Base-by-base conservation (phyloP, 257 asterid genomes). In the Solanum habrochaites region DNA sequence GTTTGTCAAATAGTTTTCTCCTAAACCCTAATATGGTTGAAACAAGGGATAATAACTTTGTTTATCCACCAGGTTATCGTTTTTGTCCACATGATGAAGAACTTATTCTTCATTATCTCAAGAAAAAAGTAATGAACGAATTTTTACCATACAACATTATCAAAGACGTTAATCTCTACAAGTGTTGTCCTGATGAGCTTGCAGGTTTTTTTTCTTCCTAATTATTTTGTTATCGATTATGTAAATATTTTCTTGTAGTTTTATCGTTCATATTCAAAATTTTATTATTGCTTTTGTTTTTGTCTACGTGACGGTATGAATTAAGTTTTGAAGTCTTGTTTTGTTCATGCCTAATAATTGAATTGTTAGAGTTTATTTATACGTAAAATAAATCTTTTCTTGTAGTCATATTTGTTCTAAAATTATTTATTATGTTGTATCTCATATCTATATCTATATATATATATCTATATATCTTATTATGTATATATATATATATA, bases 41-140 rank as follows among this genome's bases (percentile, higher is more conserved):
- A 49, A 49, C 21, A 49, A 49, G 58, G 58, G 21, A 45, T 45
- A 4, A 49, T 49, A 15, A 45, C 39, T 67, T 69, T 31, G 66
- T 42, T 67, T 85, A 25, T 4, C 85, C 88, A 52, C 85, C 85
- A 21, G 88, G 88, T 5, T 86, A 86, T 49, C 88, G 88, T n/a
- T 86, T 86, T 52, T 52, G 75, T 56, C 88, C 85, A 7, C 77
- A 13, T 16, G 88, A 86, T 58, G 37, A 86, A 29, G 88, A 86
- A 31, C 85, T 86, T 5, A 86, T 86, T 60, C 18, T 35, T 35
- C 40, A 86, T 29, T 86, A 86, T 10, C 85, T 86, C 13, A 58
- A 15, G 85, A 86, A 32, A 40, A 86, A 77, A 64, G 85, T 86
- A 5, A 74, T 35, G 85, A 58, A 86, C 35, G 14, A 74, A 16